Base-by-base conservation (phyloP, 805 yeast genomes). In the Zygoascus ofunaensis region DNA sequence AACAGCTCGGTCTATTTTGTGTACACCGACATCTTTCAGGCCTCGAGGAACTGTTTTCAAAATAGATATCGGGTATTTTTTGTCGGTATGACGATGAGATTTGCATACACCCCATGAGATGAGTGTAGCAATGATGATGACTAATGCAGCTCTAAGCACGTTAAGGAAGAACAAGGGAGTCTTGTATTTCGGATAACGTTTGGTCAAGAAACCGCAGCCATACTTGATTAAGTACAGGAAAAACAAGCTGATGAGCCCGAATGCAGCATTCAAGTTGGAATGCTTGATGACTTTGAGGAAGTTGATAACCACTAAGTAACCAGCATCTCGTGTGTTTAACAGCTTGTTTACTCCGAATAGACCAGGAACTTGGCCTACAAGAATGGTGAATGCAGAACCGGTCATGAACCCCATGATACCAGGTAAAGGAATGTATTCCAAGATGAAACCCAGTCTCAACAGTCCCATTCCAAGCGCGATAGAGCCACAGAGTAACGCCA, bases 361-460 rank as follows among this genome's bases (percentile, higher is more conserved):
- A 3, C 71, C 82, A 3, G 97, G 95, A 4, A 89, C 79, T 67
- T 89, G 97, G 20, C 97, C 97, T 48, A 71, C 63, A 30, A 82
- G 70, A 58, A 89, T 89, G 56, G 72, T 80, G 56, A 89, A 74
- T 2, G 97, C 95, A 3, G 96, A 87, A 42, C 97, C 97, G 28
- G 90, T 74, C 90, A 89, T 89, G 69, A 87, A 89, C 0, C 97
- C 97, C 65, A 87, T 72, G 35, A 89, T 95, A 1, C 95, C 94
- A 38, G 95, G 95, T 57, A 81, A 71, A 2, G 96, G 86, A 56
- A 89, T 87, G 59, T 83, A 78, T 63, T 89, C 97, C 37, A 89
- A 77, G 42, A 89, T 70, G 66, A 89, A 89, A 0, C 97, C 97
- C 20, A 89, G 68, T 56, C 97, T 73, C 50, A 87, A 64, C 5